Conservation (phyloP, 2,329 filamentous ascomycete genomes). For the Talaromyces atroroseus region DNA sequence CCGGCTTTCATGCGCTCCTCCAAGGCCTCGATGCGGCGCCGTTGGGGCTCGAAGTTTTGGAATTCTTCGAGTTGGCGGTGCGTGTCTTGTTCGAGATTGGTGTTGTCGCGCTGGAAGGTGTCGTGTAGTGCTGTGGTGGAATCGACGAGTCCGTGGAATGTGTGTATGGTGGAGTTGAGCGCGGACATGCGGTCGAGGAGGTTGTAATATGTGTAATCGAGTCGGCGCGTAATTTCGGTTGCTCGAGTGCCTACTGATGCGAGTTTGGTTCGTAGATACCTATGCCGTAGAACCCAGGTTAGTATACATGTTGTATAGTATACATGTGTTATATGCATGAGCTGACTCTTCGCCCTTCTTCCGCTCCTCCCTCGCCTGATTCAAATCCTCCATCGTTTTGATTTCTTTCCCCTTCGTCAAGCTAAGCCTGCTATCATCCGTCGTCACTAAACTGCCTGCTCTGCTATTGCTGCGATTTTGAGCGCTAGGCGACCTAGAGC, state of each 20-base stretch:
- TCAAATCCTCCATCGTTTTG: conserved; percentile 31
- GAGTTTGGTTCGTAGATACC: conserved; percentile 29
- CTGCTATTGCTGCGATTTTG: conserved; percentile 21
- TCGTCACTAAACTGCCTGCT: conserved; percentile 23
- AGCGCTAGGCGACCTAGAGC: conserved; percentile 27
- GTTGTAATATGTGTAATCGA: conserved; percentile 47
- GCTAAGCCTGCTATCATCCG: conserved; percentile 19
- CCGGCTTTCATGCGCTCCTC: conserved; percentile 36
- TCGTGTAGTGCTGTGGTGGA: conserved; percentile 32
- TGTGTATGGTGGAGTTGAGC: conserved; percentile 35
- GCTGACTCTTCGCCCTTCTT: conserved; percentile 71
- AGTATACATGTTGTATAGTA: not conserved
- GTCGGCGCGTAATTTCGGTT: conserved; percentile 40
- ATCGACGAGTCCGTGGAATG: conserved; percentile 37
- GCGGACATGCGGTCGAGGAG: conserved; percentile 40
- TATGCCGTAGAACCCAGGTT: not conserved
- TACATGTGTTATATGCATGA: conserved; percentile 32
- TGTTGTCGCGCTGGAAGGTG: conserved; percentile 34
- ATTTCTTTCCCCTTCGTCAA: conserved; percentile 26
- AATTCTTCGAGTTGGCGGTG: conserved; percentile 34
- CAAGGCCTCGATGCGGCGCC: conserved; percentile 30
- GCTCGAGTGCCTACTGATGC: conserved; percentile 32
- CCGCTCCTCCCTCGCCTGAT: conserved; percentile 55
- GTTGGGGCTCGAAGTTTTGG: conserved; percentile 34
- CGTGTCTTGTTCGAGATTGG: conserved; percentile 32